phyloP scores from a whole-genome alignment of 805 yeast genomes.

The Candida silvatica region DNA sequence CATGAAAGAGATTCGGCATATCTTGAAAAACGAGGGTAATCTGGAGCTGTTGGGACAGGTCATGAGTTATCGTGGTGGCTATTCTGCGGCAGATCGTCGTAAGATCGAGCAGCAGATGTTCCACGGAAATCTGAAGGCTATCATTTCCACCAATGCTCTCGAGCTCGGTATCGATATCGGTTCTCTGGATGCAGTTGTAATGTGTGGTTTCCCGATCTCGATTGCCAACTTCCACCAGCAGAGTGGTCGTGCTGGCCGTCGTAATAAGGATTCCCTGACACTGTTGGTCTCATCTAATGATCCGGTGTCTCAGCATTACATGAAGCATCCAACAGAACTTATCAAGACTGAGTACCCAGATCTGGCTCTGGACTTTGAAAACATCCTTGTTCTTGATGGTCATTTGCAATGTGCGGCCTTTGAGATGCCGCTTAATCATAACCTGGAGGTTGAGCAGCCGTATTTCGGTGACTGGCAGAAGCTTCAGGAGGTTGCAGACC shows the following conservation, averaged over 20 bases:
- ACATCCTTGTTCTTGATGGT: conserved; percentile 56
- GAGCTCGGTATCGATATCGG: conserved; percentile 96
- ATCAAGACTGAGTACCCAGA: conserved; percentile 48
- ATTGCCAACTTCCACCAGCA: conserved; percentile 88
- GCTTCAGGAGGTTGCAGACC: conserved; percentile 14
- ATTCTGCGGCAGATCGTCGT: conserved; percentile 78
- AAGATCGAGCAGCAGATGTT: conserved; percentile 88
- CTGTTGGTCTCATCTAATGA: conserved; percentile 73
- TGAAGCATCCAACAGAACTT: conserved; percentile 56
- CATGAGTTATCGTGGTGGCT: conserved; percentile 95
- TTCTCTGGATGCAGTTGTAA: conserved; percentile 79
- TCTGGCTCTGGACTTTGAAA: conserved; percentile 51
- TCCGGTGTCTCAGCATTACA: conserved; percentile 82
- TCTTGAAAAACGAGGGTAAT: conserved; percentile 35
- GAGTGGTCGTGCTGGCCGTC: conserved; percentile 94
- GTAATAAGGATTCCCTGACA: conserved; percentile 77
- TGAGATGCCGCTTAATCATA: conserved; percentile 55
- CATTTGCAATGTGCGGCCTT: conserved; percentile 94
- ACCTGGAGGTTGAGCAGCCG: conserved; percentile 38
- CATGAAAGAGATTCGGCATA: conserved; percentile 72
- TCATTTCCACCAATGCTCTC: conserved; percentile 90
- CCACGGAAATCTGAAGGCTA: conserved; percentile 73
- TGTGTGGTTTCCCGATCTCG: conserved; percentile 90
- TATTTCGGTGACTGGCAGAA: conserved; percentile 42
- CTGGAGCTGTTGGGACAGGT: conserved; percentile 48